Evolutionary conservation across 495 filamentous ascomycete genomes (phyloP).

Genomic region (Bombardia bombarda): DNA sequence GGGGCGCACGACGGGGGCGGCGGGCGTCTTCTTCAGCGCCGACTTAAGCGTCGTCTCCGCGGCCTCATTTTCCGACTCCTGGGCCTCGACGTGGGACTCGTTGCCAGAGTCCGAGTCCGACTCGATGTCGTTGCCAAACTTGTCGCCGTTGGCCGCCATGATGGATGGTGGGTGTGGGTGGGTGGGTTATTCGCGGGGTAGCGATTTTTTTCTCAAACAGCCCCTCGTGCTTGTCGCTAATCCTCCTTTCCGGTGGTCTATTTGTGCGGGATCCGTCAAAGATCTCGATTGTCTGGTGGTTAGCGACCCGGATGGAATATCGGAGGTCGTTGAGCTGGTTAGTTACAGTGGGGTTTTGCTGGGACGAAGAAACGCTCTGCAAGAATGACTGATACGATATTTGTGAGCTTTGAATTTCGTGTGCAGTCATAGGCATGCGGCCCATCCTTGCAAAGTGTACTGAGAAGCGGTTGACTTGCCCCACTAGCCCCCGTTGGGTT

Average conservation of each 20-base stretch:
- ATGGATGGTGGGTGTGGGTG: constrained; percentile 8
- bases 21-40: constrained; percentile 39
- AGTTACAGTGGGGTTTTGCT: constrained; percentile 3
- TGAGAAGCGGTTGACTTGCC: not conserved
- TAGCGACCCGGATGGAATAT: not conserved
- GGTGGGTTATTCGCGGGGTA: constrained; percentile 16
- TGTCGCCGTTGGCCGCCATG: constrained; percentile 41
- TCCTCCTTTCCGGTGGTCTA: too few species aligned
- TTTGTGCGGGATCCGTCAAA: too few species aligned
- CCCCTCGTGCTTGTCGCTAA: constrained; percentile 11
- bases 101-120: constrained; percentile 40
- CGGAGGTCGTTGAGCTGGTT: constrained; percentile 2
- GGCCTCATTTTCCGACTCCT: constrained; percentile 31
- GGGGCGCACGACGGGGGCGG: constrained; percentile 37
- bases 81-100: constrained; percentile 32
- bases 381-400: constrained; percentile 16
- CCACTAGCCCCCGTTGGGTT: not conserved
- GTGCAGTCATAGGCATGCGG: constrained; percentile 19
- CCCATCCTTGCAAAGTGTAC: constrained; percentile 14
- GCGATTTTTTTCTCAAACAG: constrained; percentile 12
- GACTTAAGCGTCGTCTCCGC: constrained; percentile 36
- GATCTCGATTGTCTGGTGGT: too few species aligned
- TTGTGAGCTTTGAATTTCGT: constrained; percentile 25
- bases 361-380: constrained; percentile 2
- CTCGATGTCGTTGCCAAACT: constrained; percentile 41